Evolutionary conservation across 148 eudicot species (phyloP).

Genomic region (Hydrangea macrophylla): DNA sequence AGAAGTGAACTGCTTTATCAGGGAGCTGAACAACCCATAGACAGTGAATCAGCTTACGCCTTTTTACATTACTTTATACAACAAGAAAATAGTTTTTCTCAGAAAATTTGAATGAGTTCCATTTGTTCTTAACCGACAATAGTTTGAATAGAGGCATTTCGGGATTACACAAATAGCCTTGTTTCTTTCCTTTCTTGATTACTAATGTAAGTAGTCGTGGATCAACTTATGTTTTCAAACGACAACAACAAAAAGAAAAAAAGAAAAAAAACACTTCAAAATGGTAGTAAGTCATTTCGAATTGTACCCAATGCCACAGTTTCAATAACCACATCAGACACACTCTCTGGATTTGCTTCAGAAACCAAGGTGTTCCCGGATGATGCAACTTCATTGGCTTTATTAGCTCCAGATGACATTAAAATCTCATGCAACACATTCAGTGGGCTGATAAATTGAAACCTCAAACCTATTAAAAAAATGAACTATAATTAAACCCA

Average conservation of each 20-base stretch:
- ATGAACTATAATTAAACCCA: background rate
- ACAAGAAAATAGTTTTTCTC: background rate
- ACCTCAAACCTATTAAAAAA: conserved; percentile 38
- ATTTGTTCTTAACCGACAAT: background rate
- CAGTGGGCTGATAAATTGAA: conserved; percentile 41
- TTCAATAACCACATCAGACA: conserved; percentile 28
- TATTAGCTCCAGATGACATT: conserved; percentile 21
- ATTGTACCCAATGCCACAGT: conserved; percentile 38
- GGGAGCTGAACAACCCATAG: background rate
- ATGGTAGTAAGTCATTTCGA: conserved; percentile 2
- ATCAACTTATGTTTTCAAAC: background rate
- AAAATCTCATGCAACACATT: conserved; percentile 31
- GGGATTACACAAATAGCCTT: background rate
- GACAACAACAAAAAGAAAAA: conserved; percentile 2
- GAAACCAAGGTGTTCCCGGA: conserved; percentile 19
- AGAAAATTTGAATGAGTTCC: background rate
- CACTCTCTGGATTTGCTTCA: conserved; percentile 30
- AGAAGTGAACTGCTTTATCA: background rate
- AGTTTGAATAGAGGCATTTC: background rate
- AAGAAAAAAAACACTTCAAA: background rate
- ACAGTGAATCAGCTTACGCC: background rate
- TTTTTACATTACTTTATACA: background rate
- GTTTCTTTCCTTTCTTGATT: background rate
- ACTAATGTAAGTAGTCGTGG: background rate
- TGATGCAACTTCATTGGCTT: conserved; percentile 27